Evolutionary conservation across 441 rosid genomes (phyloP), one percentile per base, ranked within the genome.

Genomic region (Biscutella laevigata): DNA sequence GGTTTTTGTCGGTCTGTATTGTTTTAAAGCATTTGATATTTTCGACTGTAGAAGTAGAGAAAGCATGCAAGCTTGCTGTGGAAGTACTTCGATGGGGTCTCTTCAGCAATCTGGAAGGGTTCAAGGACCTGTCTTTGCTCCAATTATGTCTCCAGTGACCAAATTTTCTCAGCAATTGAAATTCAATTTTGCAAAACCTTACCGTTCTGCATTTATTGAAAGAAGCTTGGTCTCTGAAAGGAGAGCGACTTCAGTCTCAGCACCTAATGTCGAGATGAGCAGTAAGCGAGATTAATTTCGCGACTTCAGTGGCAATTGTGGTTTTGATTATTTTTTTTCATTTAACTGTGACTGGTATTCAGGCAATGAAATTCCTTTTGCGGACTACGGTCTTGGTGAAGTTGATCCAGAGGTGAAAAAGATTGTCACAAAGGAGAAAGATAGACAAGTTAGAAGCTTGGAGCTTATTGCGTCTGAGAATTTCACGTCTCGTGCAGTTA

Each of bases 401-500:
- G 90, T 76, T 22, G 98, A 87, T 76, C 89, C 95, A 13, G 90
- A 81, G 68, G 95, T 87, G 49, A 35, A 40, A 48, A 71, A 60
- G 0, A 81, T 90, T 59, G 74, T 87, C 61, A 55, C 29, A 9
- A 84, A 75, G 73, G 98, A 90, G 64, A 86, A 84, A 71, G 74
- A 76, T 49, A 74, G 98, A 75, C 96, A 90, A 32, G 84, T 84
- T 34, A 82, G 67, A 70, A 90, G 92, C 67, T 89, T 87, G 59
- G 94, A 82, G 73, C 87, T 87, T 57, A 84, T 80, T 62, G 94
- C 90, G 1, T 87, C 94, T 0, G 94, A 82, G 75, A 87, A 87
- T 49, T 87, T 87, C 69, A 90, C 96, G 1, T 90, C 95, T 13
- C 82, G 80, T 42, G 96, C 95, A 1, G 96, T 90, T 43, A 84